These are phyloP conservation scores for Cryphonectria japonica DNA, from an alignment of 2,329 filamentous ascomycete species.

Conservation along the genomic window DNA sequence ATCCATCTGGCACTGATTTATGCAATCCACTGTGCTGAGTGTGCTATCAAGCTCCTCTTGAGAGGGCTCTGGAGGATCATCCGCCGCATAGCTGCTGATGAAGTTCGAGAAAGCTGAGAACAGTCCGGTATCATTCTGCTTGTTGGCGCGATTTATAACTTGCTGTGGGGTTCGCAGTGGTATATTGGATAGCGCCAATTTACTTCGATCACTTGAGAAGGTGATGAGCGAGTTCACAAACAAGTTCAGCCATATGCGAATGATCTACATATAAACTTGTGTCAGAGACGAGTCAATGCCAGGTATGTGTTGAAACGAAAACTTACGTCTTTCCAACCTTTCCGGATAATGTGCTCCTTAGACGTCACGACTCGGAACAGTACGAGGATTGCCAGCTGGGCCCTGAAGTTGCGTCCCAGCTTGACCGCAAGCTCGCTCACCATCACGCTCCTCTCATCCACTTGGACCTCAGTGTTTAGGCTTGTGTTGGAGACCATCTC, in stretches of 20 bases:
- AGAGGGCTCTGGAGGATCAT: conserved; percentile 95
- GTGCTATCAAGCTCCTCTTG: conserved; percentile 97
- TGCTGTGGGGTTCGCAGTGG: conserved; percentile 90
- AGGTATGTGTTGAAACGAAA: no score
- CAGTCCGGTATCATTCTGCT: conserved; percentile 78
- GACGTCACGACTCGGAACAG: conserved; percentile 89
- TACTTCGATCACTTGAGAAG: conserved; percentile 64
- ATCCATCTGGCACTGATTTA: conserved; percentile 85
- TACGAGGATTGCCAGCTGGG: conserved; percentile 92
- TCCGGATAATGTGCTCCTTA: conserved; percentile 75
- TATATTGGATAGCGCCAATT: conserved; percentile 76
- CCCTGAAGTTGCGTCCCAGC: conserved; percentile 90
- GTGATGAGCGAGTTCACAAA: conserved; percentile 95
- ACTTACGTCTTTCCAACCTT: conserved; percentile 79
- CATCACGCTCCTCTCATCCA: conserved; percentile 91
- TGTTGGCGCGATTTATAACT: conserved; percentile 84
- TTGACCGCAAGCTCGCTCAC: conserved; percentile 97
- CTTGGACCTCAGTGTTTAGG: conserved; percentile 94
- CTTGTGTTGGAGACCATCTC: conserved; percentile 78
- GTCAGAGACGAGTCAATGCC: conserved; percentile 41
- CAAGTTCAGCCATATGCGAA: conserved; percentile 91
- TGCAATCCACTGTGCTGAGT: conserved; percentile 89
- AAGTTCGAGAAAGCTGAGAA: conserved; percentile 96
- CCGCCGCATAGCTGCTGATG: conserved; percentile 97
- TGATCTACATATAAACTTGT: conserved; percentile 58